These are phyloP conservation scores for Fusarium cyanostomum DNA, from an alignment of 2,329 filamentous ascomycete genomes.

Conservation along the genomic window DNA sequence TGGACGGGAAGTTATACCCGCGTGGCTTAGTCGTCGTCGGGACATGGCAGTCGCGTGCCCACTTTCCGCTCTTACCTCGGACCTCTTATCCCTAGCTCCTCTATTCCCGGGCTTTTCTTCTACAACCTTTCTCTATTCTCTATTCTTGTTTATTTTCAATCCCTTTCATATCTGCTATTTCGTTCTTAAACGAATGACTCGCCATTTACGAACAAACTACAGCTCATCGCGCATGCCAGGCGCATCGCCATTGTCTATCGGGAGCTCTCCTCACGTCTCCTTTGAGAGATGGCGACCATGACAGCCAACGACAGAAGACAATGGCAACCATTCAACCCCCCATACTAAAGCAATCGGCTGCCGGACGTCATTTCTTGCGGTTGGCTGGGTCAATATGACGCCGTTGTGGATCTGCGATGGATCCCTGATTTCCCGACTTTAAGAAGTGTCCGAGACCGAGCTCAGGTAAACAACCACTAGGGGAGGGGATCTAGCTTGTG, in stretches of 20 bases:
- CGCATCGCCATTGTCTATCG: too few species aligned
- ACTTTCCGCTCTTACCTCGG: conserved; percentile 10
- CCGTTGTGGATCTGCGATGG: conserved; percentile 34
- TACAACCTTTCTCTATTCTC: background rate
- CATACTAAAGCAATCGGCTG: background rate
- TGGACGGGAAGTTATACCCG: background rate
- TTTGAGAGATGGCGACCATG: background rate
- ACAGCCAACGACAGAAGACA: background rate
- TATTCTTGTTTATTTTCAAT: background rate
- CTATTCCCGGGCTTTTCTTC: background rate
- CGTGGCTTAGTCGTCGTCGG: too few species aligned
- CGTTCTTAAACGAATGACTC: too few species aligned
- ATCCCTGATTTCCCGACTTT: conserved; percentile 23
- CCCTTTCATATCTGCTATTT: background rate
- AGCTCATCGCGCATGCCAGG: too few species aligned
- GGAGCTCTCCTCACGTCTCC: too few species aligned
- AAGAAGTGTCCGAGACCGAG: conserved; percentile 12
- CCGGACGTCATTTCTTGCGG: conserved; percentile 17
- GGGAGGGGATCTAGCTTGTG: background rate
- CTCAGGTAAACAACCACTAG: background rate
- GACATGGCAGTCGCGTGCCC: conserved; percentile 10
- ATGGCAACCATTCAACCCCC: background rate
- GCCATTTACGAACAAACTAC: too few species aligned
- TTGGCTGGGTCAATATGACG: conserved; percentile 33
- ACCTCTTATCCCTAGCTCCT: background rate